Percentiles rank a stretch among this genome's conserved stretches.
Conservation (phyloP, 2,329 filamentous ascomycete species). For the Escovopsis sp. region DNA sequence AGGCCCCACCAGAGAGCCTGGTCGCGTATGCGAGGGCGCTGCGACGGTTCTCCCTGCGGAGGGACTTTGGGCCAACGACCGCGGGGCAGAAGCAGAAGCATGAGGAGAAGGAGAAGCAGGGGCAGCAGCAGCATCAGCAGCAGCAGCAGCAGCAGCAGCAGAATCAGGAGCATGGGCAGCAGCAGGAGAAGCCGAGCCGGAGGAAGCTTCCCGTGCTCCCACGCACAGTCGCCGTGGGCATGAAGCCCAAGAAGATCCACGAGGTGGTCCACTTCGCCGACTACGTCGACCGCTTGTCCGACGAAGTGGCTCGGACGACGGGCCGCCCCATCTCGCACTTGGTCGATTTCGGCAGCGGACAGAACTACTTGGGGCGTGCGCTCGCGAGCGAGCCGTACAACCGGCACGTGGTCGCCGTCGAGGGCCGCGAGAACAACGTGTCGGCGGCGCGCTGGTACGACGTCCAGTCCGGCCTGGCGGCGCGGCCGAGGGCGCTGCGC, state of each 20-base stretch:
- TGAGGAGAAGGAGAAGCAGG: too few species aligned
- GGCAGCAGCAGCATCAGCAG: too few species aligned
- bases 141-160: too few species aligned
- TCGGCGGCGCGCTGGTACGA: slow-evolving; percentile 72
- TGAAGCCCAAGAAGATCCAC: slow-evolving; percentile 92
- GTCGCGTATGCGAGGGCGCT: slow-evolving; percentile 58
- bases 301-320: slow-evolving; percentile 42
- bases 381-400: slow-evolving; percentile 78
- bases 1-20: slow-evolving; percentile 35
- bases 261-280: slow-evolving; percentile 85
- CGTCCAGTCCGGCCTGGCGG: slow-evolving; percentile 59
- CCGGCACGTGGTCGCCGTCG: slow-evolving; percentile 76
- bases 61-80: slow-evolving; percentile 35
- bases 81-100: too few species aligned
- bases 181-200: slow-evolving; percentile 13
- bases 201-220: slow-evolving; percentile 42
- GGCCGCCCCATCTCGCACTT: slow-evolving; percentile 60
- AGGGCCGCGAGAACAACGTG: slow-evolving; percentile 76
- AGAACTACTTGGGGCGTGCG: slow-evolving; percentile 86
- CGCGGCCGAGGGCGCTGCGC: slow-evolving; percentile 56
- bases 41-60: slow-evolving; percentile 49
- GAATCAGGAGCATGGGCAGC: too few species aligned
- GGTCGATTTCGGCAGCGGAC: slow-evolving; percentile 89
- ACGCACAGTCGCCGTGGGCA: slow-evolving; percentile 64
- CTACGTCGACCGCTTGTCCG: slow-evolving; percentile 52